phyloP scores from a whole-genome alignment of 1,284 basidiomycete genomes.

The Fomitopsis schrenkii region DNA sequence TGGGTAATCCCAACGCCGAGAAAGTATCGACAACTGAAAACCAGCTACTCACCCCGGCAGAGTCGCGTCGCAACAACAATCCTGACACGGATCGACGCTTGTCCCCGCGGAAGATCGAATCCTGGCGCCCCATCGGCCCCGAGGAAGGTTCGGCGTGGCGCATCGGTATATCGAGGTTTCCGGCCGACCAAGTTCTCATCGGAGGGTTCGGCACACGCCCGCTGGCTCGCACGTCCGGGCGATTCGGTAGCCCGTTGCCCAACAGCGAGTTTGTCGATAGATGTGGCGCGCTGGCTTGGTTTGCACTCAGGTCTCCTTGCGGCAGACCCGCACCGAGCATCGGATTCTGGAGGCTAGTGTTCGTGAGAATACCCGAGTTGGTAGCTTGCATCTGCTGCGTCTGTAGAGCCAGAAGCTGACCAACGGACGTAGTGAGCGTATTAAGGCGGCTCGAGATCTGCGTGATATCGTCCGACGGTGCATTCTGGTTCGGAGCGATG shows the following conservation, averaged over 20 bases:
- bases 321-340: slow-evolving; percentile 41
- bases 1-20: no score
- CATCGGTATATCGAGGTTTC: slow-evolving; percentile 67
- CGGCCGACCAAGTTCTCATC: slow-evolving; percentile 78
- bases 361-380: slow-evolving; percentile 30
- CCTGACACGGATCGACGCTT: slow-evolving; percentile 73
- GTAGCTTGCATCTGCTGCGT: slow-evolving; percentile 60
- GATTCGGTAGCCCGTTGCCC: slow-evolving; percentile 53
- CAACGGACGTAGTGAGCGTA: slow-evolving; percentile 82
- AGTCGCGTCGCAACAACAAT: slow-evolving; percentile 70
- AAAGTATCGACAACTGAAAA: not conserved
- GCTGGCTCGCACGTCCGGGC: slow-evolving; percentile 52
- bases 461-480: slow-evolving; percentile 66
- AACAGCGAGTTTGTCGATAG: slow-evolving; percentile 37
- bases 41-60: slow-evolving; percentile 48
- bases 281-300: slow-evolving; percentile 39
- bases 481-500: slow-evolving; percentile 64
- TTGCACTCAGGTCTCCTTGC: slow-evolving; percentile 46
- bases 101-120: slow-evolving; percentile 38
- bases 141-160: slow-evolving; percentile 36
- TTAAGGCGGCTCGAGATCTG: slow-evolving; percentile 78
- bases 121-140: slow-evolving; percentile 26
- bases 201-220: slow-evolving; percentile 64
- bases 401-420: slow-evolving; percentile 76
- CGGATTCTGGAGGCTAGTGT: slow-evolving; percentile 27